Evolutionary conservation across 2,329 filamentous ascomycete species (phyloP).

Genomic region (Penicillium sp.): DNA sequence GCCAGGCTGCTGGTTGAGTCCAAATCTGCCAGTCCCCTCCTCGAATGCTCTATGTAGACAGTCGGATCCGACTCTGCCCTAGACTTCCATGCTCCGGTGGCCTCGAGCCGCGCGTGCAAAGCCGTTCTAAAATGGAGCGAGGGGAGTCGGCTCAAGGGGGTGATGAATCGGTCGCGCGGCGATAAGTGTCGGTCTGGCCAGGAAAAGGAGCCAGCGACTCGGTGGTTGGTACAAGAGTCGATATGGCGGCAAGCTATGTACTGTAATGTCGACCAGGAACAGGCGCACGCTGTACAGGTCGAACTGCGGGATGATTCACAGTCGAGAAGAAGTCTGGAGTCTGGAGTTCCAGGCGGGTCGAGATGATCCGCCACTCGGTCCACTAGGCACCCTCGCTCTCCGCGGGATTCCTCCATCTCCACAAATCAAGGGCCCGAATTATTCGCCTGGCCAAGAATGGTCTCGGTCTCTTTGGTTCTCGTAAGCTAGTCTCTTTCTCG

Average conservation of each 20-base stretch:
- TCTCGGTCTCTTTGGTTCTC: too few relatives aligned
- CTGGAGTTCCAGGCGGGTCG: slow-evolving; percentile 11
- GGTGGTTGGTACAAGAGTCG: background rate
- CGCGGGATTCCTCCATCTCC: slow-evolving; percentile 11
- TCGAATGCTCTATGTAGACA: background rate
- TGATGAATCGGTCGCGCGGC: background rate
- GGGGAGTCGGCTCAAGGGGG: slow-evolving; percentile 8
- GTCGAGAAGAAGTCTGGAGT: slow-evolving; percentile 21
- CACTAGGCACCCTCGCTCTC: slow-evolving; percentile 4
- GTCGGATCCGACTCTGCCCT: background rate
- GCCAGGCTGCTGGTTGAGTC: slow-evolving; percentile 11
- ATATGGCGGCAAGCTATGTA: background rate
- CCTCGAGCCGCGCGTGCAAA: slow-evolving; percentile 13
- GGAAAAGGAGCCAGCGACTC: background rate
- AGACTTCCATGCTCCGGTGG: slow-evolving; percentile 21
- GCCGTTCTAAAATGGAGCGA: slow-evolving; percentile 11
- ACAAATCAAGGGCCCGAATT: background rate
- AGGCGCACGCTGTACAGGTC: background rate
- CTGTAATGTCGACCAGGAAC: background rate
- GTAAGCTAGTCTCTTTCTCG: too few relatives aligned
- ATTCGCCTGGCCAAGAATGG: background rate
- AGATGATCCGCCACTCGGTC: slow-evolving; percentile 28
- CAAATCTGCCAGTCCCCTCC: slow-evolving; percentile 4
- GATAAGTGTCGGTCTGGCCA: background rate
- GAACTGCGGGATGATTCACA: background rate